Conservation (phyloP, 768 basidiomycete species). For the Krasilnikovozyma curviuscula region DNA sequence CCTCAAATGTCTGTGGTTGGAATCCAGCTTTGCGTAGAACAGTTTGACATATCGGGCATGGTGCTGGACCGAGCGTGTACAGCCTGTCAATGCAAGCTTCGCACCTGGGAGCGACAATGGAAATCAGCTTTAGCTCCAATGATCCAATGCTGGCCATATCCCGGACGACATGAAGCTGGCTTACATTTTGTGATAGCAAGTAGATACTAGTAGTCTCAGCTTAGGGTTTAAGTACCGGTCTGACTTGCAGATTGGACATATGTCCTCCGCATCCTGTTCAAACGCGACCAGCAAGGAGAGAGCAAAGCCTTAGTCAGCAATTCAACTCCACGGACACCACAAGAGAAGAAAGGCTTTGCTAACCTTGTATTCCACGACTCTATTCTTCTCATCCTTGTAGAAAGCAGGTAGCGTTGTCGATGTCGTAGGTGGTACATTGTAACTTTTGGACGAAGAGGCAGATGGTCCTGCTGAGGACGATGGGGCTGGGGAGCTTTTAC, state of each 20-base stretch:
- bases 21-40: conserved; percentile 84
- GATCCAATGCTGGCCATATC: neutral
- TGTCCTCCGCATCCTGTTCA: conserved; percentile 38
- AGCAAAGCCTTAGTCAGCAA: neutral
- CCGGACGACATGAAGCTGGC: neutral
- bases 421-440: too few relatives aligned
- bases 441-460: too few relatives aligned
- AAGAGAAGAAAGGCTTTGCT: neutral
- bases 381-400: conserved; percentile 5
- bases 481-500: too few relatives aligned
- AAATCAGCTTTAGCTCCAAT: neutral
- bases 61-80: conserved; percentile 86
- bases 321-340: neutral
- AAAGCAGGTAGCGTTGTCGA: neutral
- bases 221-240: conserved; percentile 92
- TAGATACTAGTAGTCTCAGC: conserved; percentile 69
- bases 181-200: conserved; percentile 94
- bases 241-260: conserved; percentile 92
- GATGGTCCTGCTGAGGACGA: too few relatives aligned
- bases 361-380: conserved; percentile 2
- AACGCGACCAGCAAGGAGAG: too few relatives aligned
- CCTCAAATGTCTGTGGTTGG: conserved; percentile 83
- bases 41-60: conserved; percentile 81
- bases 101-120: conserved; percentile 45
- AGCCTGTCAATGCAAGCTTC: conserved; percentile 94